Conservation (phyloP, 805 yeast genomes). For the Starmera pachycereana region DNA sequence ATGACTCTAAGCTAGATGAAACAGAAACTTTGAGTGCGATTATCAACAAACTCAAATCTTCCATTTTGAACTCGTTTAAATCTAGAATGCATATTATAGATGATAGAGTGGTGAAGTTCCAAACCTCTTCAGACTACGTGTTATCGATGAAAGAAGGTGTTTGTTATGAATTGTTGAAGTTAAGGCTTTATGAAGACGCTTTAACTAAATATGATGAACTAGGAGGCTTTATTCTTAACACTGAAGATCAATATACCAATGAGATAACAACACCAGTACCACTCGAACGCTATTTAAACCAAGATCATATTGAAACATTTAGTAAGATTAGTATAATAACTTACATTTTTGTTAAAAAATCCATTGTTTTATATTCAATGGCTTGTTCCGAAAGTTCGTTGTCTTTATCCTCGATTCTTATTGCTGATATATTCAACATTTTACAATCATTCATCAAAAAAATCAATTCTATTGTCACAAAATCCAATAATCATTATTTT, state of each 20-base stretch:
- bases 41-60: slow-evolving; percentile 33
- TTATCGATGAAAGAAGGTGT: slow-evolving; percentile 37
- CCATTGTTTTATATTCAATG: slow-evolving; percentile 25
- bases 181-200: slow-evolving; percentile 54
- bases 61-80: slow-evolving; percentile 44
- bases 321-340: slow-evolving; percentile 2
- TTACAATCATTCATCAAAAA: slow-evolving; percentile 29
- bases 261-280: no score
- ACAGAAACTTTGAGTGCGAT: slow-evolving; percentile 43
- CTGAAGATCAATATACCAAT: no score
- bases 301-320: neutral
- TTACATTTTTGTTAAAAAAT: slow-evolving; percentile 27
- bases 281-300: no score
- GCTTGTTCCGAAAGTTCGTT: slow-evolving; percentile 26
- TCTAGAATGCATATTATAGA: slow-evolving; percentile 23
- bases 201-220: slow-evolving; percentile 33
- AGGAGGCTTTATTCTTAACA: slow-evolving; percentile 1
- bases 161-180: slow-evolving; percentile 40
- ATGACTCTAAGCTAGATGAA: slow-evolving; percentile 22
- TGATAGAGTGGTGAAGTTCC: neutral
- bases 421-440: slow-evolving; percentile 28
- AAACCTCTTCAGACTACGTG: neutral
- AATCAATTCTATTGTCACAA: slow-evolving; percentile 15
- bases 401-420: slow-evolving; percentile 30
- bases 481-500: slow-evolving; percentile 10